These are phyloP conservation scores for Lactifluus echinatus DNA, from an alignment of 768 basidiomycete species.

Conservation along the genomic window DNA sequence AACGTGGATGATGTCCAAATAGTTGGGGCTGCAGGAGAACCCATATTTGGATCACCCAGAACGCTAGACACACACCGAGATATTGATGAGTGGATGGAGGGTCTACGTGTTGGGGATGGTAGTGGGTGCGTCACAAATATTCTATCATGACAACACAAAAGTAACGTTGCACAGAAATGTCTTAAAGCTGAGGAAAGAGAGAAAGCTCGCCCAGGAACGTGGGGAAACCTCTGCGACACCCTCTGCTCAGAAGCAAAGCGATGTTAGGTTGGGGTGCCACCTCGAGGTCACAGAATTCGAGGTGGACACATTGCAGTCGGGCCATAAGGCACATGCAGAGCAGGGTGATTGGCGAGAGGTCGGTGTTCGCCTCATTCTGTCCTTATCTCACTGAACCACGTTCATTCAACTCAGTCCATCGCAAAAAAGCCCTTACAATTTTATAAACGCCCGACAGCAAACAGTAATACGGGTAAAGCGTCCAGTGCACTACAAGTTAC, in stretches of 20 bases:
- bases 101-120: conserved; percentile 48
- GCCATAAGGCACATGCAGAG: not conserved
- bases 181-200: conserved; percentile 38
- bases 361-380: not conserved
- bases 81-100: conserved; percentile 45
- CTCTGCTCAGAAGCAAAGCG: not conserved
- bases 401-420: not conserved
- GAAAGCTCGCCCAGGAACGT: conserved; percentile 10
- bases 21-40: conserved; percentile 38
- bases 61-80: conserved; percentile 33
- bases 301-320: not conserved
- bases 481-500: not conserved
- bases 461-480: not conserved
- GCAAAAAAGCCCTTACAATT: conserved; percentile 2
- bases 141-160: conserved; percentile 1
- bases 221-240: conserved; percentile 2
- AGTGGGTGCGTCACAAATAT: conserved; percentile 42
- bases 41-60: conserved; percentile 43
- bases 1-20: conserved; percentile 39
- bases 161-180: conserved; percentile 29
- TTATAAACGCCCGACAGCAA: conserved; percentile 6
- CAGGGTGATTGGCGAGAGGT: conserved; percentile 12
- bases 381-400: not conserved
- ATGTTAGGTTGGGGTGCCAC: not conserved
- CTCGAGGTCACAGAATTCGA: not conserved